phyloP scores from a whole-genome alignment of 805 yeast species.

The Kodamaea hsintzibuensis region DNA sequence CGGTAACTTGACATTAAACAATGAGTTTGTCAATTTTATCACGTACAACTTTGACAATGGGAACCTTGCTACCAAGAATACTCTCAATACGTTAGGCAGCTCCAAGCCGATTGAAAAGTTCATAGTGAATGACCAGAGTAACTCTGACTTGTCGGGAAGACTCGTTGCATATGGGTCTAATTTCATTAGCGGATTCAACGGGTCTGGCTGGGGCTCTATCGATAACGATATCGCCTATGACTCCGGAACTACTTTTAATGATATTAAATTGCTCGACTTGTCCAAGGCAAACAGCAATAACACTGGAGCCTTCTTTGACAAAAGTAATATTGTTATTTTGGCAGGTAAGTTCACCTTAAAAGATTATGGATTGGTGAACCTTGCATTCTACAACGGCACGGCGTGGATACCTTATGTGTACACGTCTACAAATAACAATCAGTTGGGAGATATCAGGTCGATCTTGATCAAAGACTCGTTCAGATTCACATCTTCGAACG shows the following conservation, averaged over 20 bases:
- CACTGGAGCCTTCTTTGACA: constrained; percentile 39
- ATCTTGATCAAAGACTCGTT: constrained; percentile 36
- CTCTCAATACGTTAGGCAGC: constrained; percentile 23
- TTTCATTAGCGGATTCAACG: constrained; percentile 45
- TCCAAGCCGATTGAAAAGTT: constrained; percentile 36
- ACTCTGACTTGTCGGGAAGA: constrained; percentile 41
- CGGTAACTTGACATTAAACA: constrained; percentile 53
- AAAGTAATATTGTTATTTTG: constrained; percentile 50
- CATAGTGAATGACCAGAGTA: constrained; percentile 44
- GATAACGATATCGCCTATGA: constrained; percentile 31
- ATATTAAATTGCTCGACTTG: constrained; percentile 44
- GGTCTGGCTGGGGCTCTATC: constrained; percentile 48
- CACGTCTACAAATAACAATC: constrained; percentile 24
- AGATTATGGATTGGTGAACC: constrained; percentile 55
- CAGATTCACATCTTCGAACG: constrained; percentile 38
- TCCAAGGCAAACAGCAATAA: constrained; percentile 28
- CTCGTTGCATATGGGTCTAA: constrained; percentile 35
- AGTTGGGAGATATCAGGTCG: constrained; percentile 31
- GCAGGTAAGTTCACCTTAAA: constrained; percentile 56
- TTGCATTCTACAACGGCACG: constrained; percentile 66
- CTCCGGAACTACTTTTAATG: constrained; percentile 41
- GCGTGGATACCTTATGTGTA: constrained; percentile 67
- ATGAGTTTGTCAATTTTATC: constrained; percentile 44
- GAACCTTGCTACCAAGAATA: constrained; percentile 18
- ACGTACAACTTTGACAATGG: constrained; percentile 53